Evolutionary conservation across 257 asterid genomes (phyloP).

Genomic region (Solanum neorickii): DNA sequence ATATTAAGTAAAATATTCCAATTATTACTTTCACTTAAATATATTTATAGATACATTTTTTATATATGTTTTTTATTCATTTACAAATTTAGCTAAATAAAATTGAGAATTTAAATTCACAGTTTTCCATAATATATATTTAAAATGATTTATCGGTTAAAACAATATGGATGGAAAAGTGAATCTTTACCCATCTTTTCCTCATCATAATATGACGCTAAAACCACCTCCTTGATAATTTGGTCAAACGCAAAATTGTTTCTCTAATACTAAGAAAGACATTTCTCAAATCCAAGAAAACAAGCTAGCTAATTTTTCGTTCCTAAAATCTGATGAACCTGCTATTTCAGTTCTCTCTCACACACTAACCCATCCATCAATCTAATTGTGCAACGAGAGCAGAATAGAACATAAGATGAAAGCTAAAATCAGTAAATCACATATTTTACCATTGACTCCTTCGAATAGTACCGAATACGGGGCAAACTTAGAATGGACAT

Average conservation of each 20-base stretch:
- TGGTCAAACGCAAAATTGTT: neutral
- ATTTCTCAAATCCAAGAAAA: neutral
- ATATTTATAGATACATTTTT: neutral
- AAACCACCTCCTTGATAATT: neutral
- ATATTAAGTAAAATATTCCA: neutral
- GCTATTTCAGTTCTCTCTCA: neutral
- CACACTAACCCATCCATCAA: neutral
- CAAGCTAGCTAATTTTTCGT: neutral
- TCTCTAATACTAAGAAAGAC: neutral
- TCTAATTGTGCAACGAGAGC: neutral
- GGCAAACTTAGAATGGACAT: constrained; percentile 65
- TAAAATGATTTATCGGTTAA: neutral
- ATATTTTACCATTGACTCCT: constrained; percentile 78
- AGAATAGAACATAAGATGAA: neutral
- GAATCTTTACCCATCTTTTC: neutral
- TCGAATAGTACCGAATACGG: constrained; percentile 66
- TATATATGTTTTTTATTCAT: neutral
- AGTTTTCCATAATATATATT: neutral
- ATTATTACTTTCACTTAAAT: neutral
- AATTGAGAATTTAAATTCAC: neutral
- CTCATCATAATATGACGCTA: neutral
- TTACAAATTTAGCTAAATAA: neutral
- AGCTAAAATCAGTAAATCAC: neutral
- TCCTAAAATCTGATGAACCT: neutral
- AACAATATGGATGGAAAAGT: neutral